Base-by-base conservation (phyloP, 2,329 filamentous ascomycete genomes). In the Aureobasidium mangrovei region DNA sequence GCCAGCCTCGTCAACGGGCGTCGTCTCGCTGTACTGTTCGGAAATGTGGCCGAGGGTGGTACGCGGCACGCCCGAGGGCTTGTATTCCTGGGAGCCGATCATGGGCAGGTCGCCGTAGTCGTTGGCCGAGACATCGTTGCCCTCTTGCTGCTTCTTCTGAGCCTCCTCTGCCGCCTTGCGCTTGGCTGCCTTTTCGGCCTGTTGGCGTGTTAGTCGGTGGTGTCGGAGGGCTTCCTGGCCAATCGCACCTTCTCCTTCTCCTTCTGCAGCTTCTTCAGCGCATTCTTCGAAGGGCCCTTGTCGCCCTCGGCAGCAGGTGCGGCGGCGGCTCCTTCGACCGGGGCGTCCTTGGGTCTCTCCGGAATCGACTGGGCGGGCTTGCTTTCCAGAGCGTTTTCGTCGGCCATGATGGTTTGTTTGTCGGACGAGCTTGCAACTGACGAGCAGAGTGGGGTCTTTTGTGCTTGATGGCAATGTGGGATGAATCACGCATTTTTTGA, bases 231-330 rank as follows among this genome's bases (percentile, higher is more conserved):
- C 29, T n/a, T 8, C 18, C 18, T 10, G 8, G 3, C 7, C 35
- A 32, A 29, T n/a, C 48, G 78, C 9, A 86, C 87, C 72, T 94
- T 91, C 69, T 91, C 91, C 74, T 90, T 90, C 29, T 91, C 88
- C 74, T 94, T 94, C 63, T 86, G 85, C 43, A 86, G 84, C 76
- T 94, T 95, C 76, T 94, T 94, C 60, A 85, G 74, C 12, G 83
- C 88, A 71, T 84, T 91, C 74, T 94, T 91, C 58, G 85, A 88
- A 40, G 79, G 76, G 10, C 73, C 73, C 52, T 73, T 74, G 54
- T 71, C 72, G 35, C 65, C 64, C 28, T 55, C 63, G 32, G 55
- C 64, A 26, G 59, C 48, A 10, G 56, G 53, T 40, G 60, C 58
- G 3, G 53, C 36, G 28, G 33, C 42, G 18, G 35, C 38, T 29